These are phyloP conservation scores for Pestalotiopsis sp. DNA, from an alignment of 2,329 filamentous ascomycete genomes.

Conservation along the genomic window DNA sequence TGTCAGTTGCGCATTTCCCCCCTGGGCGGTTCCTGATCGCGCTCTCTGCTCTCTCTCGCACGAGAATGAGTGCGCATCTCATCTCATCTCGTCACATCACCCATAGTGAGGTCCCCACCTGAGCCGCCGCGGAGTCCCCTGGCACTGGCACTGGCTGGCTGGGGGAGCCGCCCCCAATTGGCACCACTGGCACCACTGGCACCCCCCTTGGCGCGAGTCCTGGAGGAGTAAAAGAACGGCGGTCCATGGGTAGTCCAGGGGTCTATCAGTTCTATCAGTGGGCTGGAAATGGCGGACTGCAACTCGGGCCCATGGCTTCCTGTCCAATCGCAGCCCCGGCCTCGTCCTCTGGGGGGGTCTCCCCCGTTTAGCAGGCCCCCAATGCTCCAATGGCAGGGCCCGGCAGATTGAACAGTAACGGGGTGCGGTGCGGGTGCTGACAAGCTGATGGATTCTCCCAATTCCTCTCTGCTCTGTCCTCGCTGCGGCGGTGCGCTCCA, in stretches of 20 bases:
- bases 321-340: constrained; percentile 10
- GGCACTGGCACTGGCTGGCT: not conserved
- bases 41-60: not conserved
- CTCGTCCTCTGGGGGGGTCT: not conserved
- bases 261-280: constrained; percentile 11
- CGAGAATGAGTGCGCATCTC: not conserved
- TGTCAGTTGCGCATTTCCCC: not conserved
- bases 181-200: not conserved
- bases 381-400: not conserved
- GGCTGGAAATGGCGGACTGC: constrained; percentile 11
- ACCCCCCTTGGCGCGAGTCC: not conserved
- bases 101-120: not conserved
- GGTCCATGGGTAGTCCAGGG: not conserved
- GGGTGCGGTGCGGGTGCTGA: not conserved
- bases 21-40: not conserved
- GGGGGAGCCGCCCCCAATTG: not conserved
- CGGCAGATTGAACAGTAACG: constrained; percentile 4
- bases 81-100: not conserved
- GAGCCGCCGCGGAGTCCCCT: not conserved
- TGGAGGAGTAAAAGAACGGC: not conserved
- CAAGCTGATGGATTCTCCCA: not conserved
- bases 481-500: constrained; percentile 1
- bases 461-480: not conserved
- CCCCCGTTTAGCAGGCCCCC: not conserved
- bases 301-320: not conserved